These are phyloP conservation scores for Gonapodya sp. DNA, from an alignment of 192 early-diverging fungal species.

Conservation along the genomic window DNA sequence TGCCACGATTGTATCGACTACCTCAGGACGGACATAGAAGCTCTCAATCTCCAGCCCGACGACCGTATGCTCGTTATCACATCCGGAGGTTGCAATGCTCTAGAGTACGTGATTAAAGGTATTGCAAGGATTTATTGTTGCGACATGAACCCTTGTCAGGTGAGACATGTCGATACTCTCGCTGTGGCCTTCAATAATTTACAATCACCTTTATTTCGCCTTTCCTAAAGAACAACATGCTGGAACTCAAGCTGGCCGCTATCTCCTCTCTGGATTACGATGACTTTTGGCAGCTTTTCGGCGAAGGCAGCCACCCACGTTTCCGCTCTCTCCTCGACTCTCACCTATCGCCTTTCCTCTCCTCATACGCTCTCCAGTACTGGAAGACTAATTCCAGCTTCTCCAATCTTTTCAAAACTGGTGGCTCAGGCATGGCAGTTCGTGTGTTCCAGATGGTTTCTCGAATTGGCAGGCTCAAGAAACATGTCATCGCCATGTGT, in stretches of 20 bases:
- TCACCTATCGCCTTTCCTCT: conserved; percentile 59
- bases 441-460: conserved; percentile 52
- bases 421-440: conserved; percentile 72
- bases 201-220: too few species aligned
- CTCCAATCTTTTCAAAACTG: conserved; percentile 67
- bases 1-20: too few species aligned
- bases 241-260: conserved; percentile 73
- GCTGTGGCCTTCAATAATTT: too few species aligned
- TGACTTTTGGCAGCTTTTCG: conserved; percentile 74
- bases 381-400: conserved; percentile 60
- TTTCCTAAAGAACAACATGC: conserved; percentile 51
- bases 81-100: conserved; percentile 70
- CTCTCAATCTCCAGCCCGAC: conserved; percentile 49
- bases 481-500: conserved; percentile 44
- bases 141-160: conserved; percentile 85
- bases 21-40: conserved; percentile 51
- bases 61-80: conserved; percentile 73
- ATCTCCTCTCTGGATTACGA: conserved; percentile 47
- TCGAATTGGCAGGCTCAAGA: conserved; percentile 41
- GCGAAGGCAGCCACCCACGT: conserved; percentile 48
- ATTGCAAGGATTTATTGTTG: conserved; percentile 62
- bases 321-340: conserved; percentile 56
- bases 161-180: too few species aligned
- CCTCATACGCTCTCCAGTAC: conserved; percentile 63
- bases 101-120: conserved; percentile 67